Evolutionary conservation across 768 basidiomycete species (phyloP), one percentile per base, ranked within the genome.

Genomic region (Collybia sordida): DNA sequence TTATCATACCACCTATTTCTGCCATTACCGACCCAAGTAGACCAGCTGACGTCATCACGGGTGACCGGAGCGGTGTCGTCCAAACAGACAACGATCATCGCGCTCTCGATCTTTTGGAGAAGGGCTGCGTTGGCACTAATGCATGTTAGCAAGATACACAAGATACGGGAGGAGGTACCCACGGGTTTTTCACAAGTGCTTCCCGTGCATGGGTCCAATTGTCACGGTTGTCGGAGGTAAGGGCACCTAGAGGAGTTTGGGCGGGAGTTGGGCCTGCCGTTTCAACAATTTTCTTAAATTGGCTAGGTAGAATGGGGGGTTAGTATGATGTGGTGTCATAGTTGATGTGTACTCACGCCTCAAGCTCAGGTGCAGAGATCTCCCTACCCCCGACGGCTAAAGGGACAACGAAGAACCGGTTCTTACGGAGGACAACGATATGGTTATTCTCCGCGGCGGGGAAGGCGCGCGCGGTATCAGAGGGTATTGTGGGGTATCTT

Each of bases 1-100:
- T 99, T 99, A 75, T 98, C 97, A 63, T 86, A 98, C 77, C 89
- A 99, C 52, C 96, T 75, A 66, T 96, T 97, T 43, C 84, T 75
- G 19, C 93, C 95, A 57, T 96, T 81, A 25, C 94, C 96, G 19
- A 86, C 85, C 94, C 96, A 98, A 42, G 83, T 82, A 17, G 70
- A 74, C 85, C 89, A 88, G 49, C 88, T 88, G 11, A 88, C 75
- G 23, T 90, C 84, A 56, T 96, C 90, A 35, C 92, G 78, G 4
- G 89, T 89, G 25, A 90, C 72, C 0, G 96, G 96, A 34, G 77
- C 77, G 9, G 79, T 79, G 64, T 93, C 91, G 60, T 98, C 96
- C 18, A 99, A 74, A 37, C 85, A 85, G 2, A 99, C 77, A 1
- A 98, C 60, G 56, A 98, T 82, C 74, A 95, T 91, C 0, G 95